Evolutionary conservation across 371 early-diverging fungal species (phyloP), one percentile per base, ranked within the genome.

Genomic region (Mucor racemosus): DNA sequence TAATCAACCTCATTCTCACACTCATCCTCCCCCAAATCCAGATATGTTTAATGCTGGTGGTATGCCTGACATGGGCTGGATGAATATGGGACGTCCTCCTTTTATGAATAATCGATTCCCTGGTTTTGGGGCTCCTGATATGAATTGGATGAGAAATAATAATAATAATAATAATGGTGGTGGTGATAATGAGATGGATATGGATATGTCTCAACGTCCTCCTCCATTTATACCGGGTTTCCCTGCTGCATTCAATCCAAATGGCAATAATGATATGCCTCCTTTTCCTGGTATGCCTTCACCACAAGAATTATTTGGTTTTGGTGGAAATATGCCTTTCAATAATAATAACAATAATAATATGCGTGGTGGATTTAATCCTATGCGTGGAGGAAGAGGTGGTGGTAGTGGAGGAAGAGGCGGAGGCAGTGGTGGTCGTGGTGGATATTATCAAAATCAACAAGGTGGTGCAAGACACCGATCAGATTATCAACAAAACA

Each of bases 1-100:
- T 33, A 57, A 63, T 15, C 61, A 64, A 62, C 50, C 71, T 66
- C 48, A 68, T 56, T 31, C 59, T 69, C 26, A 53, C 26, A 11
- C 53, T 26, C 53, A 53, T 26, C 53, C 53, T 38, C 57, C 69
- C 17, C 68, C 66, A n/a, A 72, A 70, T 59, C 63, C 67, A 10
- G 73, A 62, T 46, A 77, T 77, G 64, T 66, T 71, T 26, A 67
- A 48, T 50, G 60, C 66, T 14, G 53, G 53, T 26, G 31, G 53
- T 53, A 53, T 53, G 53, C 69, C 72, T 33, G 78, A 80, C 14
- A 81, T 81, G 82, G 60, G 60, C 33, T 81, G 79, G 79, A 76
- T 76, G 75, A 66, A 66, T 3, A 76, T 74, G 72, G 68, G 65
- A n/a, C 58, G 76, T 19, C 72, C 75, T 7, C 80, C 80, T 1